A percentile compares a stretch with the other conserved stretches of the same genome.
Conservation (phyloP, 257 asterid species). For the Solanum ahanhuiri region DNA sequence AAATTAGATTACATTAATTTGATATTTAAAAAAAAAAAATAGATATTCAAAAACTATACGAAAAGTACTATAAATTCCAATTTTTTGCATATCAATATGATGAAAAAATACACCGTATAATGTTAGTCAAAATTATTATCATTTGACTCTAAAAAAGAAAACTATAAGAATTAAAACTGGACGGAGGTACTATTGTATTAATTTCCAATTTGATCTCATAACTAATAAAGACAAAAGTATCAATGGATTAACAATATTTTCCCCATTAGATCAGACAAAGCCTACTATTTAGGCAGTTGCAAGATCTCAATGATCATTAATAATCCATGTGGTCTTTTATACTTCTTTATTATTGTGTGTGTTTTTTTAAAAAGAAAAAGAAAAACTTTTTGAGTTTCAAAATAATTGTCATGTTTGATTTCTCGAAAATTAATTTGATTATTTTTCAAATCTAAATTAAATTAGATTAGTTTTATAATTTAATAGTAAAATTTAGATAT, state of each 20-base stretch:
- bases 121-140: too few relatives aligned
- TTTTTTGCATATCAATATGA: too few relatives aligned
- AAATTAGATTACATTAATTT: too few relatives aligned
- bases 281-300: neutral
- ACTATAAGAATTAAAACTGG: too few relatives aligned
- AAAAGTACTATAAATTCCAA: too few relatives aligned
- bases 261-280: neutral
- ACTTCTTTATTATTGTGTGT: neutral
- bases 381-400: neutral
- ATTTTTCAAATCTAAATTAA: neutral
- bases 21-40: too few relatives aligned
- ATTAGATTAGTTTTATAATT: neutral
- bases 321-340: neutral
- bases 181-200: neutral
- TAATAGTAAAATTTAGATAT: neutral
- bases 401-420: neutral
- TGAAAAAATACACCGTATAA: too few relatives aligned
- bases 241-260: neutral
- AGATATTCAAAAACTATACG: too few relatives aligned
- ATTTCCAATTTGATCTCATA: neutral
- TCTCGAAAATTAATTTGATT: fast-evolving
- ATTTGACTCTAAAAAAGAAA: too few relatives aligned
- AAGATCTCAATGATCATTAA: neutral
- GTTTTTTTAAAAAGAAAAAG: too few relatives aligned
- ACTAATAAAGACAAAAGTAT: neutral